These are phyloP conservation scores for Dactylellina sp. DNA, from an alignment of 2,329 filamentous ascomycete genomes.

Conservation along the genomic window DNA sequence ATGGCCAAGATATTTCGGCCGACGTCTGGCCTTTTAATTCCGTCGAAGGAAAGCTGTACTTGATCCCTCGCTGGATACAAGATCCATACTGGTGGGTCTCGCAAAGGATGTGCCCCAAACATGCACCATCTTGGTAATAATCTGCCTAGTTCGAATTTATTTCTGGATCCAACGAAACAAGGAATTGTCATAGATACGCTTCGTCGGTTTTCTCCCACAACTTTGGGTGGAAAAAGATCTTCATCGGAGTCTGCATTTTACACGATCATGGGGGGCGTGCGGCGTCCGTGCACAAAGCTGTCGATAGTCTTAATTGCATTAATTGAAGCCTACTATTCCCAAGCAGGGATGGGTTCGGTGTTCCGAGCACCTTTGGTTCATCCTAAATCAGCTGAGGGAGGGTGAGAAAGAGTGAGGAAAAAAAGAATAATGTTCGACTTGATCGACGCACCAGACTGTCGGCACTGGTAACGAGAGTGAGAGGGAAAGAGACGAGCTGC, in stretches of 20 bases:
- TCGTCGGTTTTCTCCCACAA: not conserved
- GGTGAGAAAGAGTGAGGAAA: not conserved
- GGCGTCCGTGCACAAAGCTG: constrained; percentile 19
- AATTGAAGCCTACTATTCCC: constrained; percentile 30
- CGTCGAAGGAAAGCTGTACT: too few species aligned
- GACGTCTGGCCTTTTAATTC: not conserved
- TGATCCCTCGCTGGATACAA: too few species aligned
- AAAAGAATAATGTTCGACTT: constrained; percentile 35
- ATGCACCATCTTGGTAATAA: not conserved
- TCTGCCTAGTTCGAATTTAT: not conserved
- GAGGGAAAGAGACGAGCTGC: constrained; percentile 2
- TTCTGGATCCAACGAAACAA: not conserved
- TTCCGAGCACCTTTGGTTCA: not conserved
- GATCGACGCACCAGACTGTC: constrained; percentile 38
- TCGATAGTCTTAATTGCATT: constrained; percentile 22
- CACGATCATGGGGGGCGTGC: constrained; percentile 18
- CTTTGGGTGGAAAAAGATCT: constrained; percentile 1
- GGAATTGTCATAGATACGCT: too few species aligned
- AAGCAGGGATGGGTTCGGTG: constrained; percentile 12
- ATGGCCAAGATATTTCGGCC: not conserved
- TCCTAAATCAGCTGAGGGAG: not conserved
- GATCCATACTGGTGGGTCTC: too few species aligned
- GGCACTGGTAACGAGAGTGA: constrained; percentile 43
- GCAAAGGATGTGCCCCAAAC: not conserved
- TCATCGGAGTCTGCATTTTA: not conserved